Percentiles rank a stretch among this genome's conserved stretches.
Evolutionary conservation across 31 red algal species (phyloP).

Genomic region (Endocladia muricata): DNA sequence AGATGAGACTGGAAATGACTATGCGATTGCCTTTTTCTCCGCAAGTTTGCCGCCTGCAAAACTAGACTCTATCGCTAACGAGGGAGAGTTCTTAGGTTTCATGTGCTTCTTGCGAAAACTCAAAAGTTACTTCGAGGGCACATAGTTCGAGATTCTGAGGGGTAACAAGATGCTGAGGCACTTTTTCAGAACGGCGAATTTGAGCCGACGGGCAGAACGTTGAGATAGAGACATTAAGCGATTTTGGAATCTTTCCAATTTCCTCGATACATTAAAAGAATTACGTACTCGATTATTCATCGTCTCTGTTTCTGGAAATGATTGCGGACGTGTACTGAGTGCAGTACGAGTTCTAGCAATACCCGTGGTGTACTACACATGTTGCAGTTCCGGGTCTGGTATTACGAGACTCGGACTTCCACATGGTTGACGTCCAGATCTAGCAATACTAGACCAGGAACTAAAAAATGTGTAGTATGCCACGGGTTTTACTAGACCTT

Average conservation of each 20-base stretch:
- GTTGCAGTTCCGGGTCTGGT: too few species aligned
- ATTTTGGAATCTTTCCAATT: slow-evolving; percentile 25
- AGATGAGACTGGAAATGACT: not conserved
- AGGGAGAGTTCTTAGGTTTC: slow-evolving; percentile 14
- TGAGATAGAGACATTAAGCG: slow-evolving; percentile 6
- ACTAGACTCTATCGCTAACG: slow-evolving; percentile 5
- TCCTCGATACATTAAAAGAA: slow-evolving; percentile 6
- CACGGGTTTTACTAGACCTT: too few species aligned
- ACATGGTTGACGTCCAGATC: too few species aligned
- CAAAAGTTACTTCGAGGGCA: not conserved
- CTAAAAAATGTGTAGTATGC: too few species aligned
- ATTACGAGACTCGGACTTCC: too few species aligned
- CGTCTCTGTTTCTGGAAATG: too few species aligned
- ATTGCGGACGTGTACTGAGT: too few species aligned
- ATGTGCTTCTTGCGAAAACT: slow-evolving; percentile 3
- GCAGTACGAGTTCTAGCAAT: too few species aligned
- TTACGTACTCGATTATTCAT: slow-evolving; percentile 13
- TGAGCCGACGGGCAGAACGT: not conserved
- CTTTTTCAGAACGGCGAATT: slow-evolving; percentile 9
- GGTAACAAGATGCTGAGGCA: slow-evolving; percentile 6
- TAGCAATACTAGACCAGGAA: too few species aligned
- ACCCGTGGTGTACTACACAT: too few species aligned
- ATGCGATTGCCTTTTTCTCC: not conserved
- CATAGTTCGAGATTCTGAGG: slow-evolving; percentile 5
- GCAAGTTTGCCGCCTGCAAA: not conserved